Evolutionary conservation across 1,139 yeast genomes (phyloP), one percentile per base, ranked within the genome.

Genomic region (Zygotorulaspora mrakii): DNA sequence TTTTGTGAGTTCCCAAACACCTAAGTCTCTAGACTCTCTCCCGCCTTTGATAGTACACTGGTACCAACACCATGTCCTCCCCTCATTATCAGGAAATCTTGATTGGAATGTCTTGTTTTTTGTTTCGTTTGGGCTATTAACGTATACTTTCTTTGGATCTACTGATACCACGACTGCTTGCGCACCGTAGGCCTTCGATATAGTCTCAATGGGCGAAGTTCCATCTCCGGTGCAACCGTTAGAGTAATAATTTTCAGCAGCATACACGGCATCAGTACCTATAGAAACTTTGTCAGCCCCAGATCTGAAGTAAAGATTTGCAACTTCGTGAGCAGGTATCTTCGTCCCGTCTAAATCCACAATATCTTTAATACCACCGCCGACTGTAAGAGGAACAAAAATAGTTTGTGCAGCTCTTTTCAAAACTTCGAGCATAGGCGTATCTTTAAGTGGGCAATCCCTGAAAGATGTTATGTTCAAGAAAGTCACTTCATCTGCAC

Each of bases 281-380:
- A 91, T 91, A 39, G 96, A 85, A 4, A 91, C 95, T 61, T 91
- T 91, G 65, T 91, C 98, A 9, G 98, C 98, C 42, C 98, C 98
- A 0, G 96, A 85, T 45, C 88, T 74, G 71, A 91, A 91, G 61
- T 91, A 91, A 52, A 87, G 69, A 34, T 86, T 78, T 0, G 98
- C 98, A 11, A 91, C 95, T 42, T 88, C 82, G 24, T 83, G 75
- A 0, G 98, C 97, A 7, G 95, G 81, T 11, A 86, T 79, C 4
- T 65, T 52, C 14, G 80, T 76, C 17, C 91, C 89, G 48, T 75
- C 84, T 0, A 95, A 94, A 54, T 91, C 97, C 21, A 74, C 71
- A 55, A 86, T 77, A 60, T 91, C 97, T 52, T 86, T 82, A 49
- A 91, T 91, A 36, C 98, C 98, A 39, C 98, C 98, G 31, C 98